Conservation (phyloP, 1,284 basidiomycete species). For the Ganoderma sp. region DNA sequence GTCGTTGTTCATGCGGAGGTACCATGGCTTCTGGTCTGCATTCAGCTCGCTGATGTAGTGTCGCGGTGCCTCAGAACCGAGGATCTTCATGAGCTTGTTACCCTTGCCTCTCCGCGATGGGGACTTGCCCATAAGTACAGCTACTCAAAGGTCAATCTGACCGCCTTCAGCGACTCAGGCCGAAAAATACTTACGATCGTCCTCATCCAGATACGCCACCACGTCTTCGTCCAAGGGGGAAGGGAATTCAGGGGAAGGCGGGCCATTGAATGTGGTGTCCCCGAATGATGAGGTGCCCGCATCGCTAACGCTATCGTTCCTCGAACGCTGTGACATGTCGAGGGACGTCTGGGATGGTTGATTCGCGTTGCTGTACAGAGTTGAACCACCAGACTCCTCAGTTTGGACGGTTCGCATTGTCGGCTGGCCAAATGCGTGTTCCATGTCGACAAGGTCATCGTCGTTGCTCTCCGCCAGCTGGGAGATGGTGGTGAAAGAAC, state of each 20-base stretch:
- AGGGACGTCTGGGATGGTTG: conserved; percentile 39
- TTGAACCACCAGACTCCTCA: conserved; percentile 27
- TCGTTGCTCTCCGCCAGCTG: conserved; percentile 45
- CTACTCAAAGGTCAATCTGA: conserved; percentile 14
- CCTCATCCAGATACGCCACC: conserved; percentile 41
- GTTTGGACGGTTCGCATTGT: conserved; percentile 33
- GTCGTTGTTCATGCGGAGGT: conserved; percentile 81
- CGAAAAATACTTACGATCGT: conserved; percentile 41
- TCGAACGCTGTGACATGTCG: conserved; percentile 36
- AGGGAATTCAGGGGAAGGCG: conserved; percentile 25
- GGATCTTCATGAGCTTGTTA: conserved; percentile 73
- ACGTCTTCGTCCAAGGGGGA: conserved; percentile 36
- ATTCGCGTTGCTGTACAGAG: conserved; percentile 35
- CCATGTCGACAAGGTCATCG: conserved; percentile 65
- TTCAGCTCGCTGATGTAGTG: conserved; percentile 56
- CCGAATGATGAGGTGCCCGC: conserved; percentile 37
- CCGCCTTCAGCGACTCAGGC: no score
- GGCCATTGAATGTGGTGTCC: conserved; percentile 34
- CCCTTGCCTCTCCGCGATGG: conserved; percentile 44
- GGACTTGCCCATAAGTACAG: conserved; percentile 38
- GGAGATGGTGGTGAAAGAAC: conserved; percentile 45
- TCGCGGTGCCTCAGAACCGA: conserved; percentile 73
- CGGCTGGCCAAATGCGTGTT: conserved; percentile 51
- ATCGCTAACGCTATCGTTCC: conserved; percentile 36
- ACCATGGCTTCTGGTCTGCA: conserved; percentile 80